Evolutionary conservation across 768 basidiomycete genomes (phyloP).

Genomic region (Russula sp.): DNA sequence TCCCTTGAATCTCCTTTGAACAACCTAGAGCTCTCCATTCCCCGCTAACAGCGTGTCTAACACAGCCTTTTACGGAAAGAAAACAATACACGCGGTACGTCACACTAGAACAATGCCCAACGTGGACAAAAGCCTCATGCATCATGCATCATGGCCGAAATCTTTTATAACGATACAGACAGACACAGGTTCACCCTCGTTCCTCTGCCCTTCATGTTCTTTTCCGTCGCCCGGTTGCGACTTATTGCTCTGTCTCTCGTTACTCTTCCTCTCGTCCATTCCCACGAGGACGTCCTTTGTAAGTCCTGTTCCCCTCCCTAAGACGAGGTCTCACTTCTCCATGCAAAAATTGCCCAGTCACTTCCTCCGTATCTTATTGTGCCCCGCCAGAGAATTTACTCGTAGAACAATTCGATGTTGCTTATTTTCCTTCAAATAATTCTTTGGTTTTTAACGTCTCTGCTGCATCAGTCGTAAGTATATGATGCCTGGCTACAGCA

Average conservation of each 20-base stretch:
- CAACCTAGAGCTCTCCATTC: not conserved
- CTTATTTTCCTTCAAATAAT: constrained; percentile 60
- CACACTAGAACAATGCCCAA: constrained; percentile 20
- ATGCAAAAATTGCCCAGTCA: constrained; percentile 41
- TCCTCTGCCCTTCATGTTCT: constrained; percentile 45
- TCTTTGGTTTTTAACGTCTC: constrained; percentile 81
- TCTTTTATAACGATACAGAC: constrained; percentile 17
- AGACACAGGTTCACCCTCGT: not conserved
- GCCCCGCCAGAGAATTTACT: constrained; percentile 72
- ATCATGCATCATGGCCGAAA: not conserved
- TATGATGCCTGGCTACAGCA: constrained; percentile 1
- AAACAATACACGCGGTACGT: constrained; percentile 17
- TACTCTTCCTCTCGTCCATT: constrained; percentile 34
- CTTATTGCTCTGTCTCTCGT: constrained; percentile 35
- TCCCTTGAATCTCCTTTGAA: not conserved
- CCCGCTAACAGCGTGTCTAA: not conserved
- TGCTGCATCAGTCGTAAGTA: constrained; percentile 76
- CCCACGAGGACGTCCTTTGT: constrained; percentile 56
- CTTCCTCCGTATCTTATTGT: constrained; percentile 85
- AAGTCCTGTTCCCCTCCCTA: constrained; percentile 28
- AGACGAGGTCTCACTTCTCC: not conserved
- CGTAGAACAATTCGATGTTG: constrained; percentile 68
- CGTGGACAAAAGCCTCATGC: constrained; percentile 16
- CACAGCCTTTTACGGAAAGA: constrained; percentile 5
- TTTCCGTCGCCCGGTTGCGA: constrained; percentile 73